phyloP scores from a whole-genome alignment of 106 monocot species.

The Amphibolis antarctica region DNA sequence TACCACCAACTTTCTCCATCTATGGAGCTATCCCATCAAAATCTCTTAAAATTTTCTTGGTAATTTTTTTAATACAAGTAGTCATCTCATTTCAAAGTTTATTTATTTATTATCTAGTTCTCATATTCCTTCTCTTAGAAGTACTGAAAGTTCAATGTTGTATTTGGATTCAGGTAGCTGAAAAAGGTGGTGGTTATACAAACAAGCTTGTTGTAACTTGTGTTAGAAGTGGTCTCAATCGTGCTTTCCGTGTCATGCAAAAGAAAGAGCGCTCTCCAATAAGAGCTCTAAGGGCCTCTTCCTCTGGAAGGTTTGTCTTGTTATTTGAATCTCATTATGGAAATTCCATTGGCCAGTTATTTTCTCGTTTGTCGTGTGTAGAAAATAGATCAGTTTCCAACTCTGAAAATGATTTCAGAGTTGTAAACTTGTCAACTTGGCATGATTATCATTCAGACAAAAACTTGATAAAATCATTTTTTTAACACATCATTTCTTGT shows the following conservation, averaged over 20 bases:
- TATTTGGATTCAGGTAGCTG: slow-evolving; percentile 53
- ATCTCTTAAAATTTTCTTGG: no score
- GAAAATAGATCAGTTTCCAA: not conserved
- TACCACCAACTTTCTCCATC: no score
- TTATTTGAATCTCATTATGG: not conserved
- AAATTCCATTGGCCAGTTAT: not conserved
- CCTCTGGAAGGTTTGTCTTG: slow-evolving; percentile 75
- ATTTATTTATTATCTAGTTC: not conserved
- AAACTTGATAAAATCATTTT: no score
- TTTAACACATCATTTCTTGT: no score
- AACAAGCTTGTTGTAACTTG: slow-evolving; percentile 89
- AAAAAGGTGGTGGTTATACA: slow-evolving; percentile 78
- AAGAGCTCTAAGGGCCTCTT: slow-evolving; percentile 91
- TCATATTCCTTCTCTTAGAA: not conserved
- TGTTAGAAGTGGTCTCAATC: slow-evolving; percentile 94
- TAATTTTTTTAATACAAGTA: no score
- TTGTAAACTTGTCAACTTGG: no score
- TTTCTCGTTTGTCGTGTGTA: not conserved
- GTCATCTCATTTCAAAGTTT: no score
- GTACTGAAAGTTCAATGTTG: not conserved
- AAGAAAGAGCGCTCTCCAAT: slow-evolving; percentile 95
- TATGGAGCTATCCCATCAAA: no score
- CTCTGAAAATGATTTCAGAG: not conserved
- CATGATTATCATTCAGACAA: no score
- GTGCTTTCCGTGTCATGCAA: slow-evolving; percentile 78